Evolutionary conservation across 2,329 filamentous ascomycete species (phyloP).

Genomic region (Didymella keratinophila): DNA sequence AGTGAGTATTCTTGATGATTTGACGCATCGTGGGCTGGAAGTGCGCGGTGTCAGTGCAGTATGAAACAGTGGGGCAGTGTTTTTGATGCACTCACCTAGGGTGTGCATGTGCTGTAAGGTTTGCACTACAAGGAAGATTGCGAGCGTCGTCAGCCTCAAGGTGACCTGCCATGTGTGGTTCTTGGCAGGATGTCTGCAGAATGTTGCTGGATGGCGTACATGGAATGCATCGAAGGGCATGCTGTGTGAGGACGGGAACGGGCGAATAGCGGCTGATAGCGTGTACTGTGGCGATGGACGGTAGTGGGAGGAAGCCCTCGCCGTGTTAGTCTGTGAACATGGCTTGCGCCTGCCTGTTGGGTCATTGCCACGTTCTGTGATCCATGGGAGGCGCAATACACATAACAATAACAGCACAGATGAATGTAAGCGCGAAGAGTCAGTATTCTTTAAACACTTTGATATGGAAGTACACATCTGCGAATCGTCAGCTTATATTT

Average conservation of each 20-base stretch:
- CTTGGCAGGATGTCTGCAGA: slow-evolving; percentile 8
- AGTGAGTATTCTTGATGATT: background rate
- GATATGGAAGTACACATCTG: background rate
- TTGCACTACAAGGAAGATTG: background rate
- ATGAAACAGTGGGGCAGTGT: background rate
- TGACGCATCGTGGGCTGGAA: background rate
- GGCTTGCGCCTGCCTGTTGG: background rate
- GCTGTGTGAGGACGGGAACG: background rate
- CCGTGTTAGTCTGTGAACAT: background rate
- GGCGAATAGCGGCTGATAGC: background rate
- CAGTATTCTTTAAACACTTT: background rate
- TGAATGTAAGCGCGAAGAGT: background rate
- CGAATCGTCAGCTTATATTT: background rate
- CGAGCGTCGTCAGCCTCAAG: slow-evolving; percentile 7
- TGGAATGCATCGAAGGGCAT: background rate
- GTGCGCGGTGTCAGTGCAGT: background rate
- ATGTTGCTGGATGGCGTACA: background rate
- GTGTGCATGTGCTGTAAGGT: background rate
- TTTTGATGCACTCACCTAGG: background rate
- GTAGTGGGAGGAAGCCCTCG: background rate
- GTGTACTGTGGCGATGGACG: background rate
- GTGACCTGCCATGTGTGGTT: background rate
- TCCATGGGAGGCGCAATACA: background rate
- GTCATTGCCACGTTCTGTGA: background rate
- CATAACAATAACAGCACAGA: background rate